Conservation (phyloP, 192 early-diverging fungal genomes). For the Phycomyces nitens region DNA sequence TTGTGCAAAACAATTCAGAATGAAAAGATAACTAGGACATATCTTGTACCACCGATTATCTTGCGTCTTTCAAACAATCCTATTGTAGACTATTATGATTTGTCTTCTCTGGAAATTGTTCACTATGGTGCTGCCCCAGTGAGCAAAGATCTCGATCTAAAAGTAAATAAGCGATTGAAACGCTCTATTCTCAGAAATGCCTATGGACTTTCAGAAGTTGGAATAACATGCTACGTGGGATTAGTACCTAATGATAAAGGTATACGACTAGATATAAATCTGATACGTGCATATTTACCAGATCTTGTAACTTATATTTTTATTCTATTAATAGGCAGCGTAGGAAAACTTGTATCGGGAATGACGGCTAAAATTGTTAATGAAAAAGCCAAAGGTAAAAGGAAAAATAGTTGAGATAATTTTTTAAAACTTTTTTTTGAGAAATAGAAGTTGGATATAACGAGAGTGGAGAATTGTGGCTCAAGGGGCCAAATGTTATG, state of each 20-base stretch:
- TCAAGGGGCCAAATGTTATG: constrained; percentile 78
- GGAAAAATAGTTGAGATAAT: not conserved
- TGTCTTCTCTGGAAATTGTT: constrained; percentile 47
- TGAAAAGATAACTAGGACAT: constrained; percentile 67
- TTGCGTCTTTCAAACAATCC: constrained; percentile 64
- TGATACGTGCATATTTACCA: not conserved
- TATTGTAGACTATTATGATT: constrained; percentile 57
- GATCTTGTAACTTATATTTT: too few species aligned
- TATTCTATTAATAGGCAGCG: constrained; percentile 54
- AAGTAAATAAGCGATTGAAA: constrained; percentile 31
- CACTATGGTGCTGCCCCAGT: constrained; percentile 69
- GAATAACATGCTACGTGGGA: constrained; percentile 14
- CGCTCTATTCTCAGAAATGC: constrained; percentile 49
- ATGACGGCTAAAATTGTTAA: constrained; percentile 74
- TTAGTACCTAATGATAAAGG: not conserved
- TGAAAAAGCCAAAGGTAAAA: constrained; percentile 54
- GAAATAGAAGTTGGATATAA: constrained; percentile 45
- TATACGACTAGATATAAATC: not conserved
- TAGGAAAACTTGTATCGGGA: constrained; percentile 70
- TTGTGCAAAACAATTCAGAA: constrained; percentile 70
- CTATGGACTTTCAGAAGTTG: constrained; percentile 75
- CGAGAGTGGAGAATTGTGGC: constrained; percentile 77
- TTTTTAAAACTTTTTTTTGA: not conserved
- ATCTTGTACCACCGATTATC: constrained; percentile 79
- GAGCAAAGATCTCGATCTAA: constrained; percentile 42